Evolutionary conservation across 768 basidiomycete species (phyloP).

Genomic region (Suillus bovinus): DNA sequence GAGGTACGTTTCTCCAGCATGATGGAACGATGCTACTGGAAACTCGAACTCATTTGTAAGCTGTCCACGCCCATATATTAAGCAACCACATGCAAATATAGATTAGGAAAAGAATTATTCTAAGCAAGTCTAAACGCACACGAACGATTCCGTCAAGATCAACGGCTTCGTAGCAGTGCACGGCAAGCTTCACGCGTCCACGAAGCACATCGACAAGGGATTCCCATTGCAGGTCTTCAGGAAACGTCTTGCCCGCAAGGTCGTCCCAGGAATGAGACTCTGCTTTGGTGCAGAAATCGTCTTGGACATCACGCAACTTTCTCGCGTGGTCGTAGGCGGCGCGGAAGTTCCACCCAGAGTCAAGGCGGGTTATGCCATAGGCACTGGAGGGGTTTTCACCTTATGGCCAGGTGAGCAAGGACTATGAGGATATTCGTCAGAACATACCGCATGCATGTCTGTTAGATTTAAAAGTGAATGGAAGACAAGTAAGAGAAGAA

Average conservation of each 20-base stretch:
- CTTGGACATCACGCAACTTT: conserved; percentile 66
- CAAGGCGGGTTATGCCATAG: conserved; percentile 66
- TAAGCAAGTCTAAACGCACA: conserved; percentile 32
- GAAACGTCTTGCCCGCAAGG: conserved; percentile 41
- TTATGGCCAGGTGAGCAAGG: neutral
- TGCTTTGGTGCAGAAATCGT: conserved; percentile 66
- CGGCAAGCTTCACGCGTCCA: conserved; percentile 60
- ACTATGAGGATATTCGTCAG: too few relatives aligned
- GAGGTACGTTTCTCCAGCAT: conserved; percentile 81
- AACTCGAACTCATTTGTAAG: conserved; percentile 86
- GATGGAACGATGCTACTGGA: conserved; percentile 74
- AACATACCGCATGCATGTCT: conserved; percentile 45
- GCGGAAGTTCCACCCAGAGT: conserved; percentile 75
- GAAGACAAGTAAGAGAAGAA: neutral
- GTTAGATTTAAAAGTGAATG: neutral
- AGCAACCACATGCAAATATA: neutral
- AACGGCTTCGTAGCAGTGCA: conserved; percentile 53
- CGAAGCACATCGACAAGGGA: conserved; percentile 75
- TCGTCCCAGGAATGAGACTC: conserved; percentile 45
- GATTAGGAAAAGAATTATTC: neutral
- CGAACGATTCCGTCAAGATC: conserved; percentile 74
- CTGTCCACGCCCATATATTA: conserved; percentile 30
- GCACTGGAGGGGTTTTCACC: conserved; percentile 36
- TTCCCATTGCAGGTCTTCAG: conserved; percentile 74
- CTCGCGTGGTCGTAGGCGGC: conserved; percentile 78